phyloP scores from a whole-genome alignment of 2,329 filamentous ascomycete genomes.

The Aureobasidium sp. region DNA sequence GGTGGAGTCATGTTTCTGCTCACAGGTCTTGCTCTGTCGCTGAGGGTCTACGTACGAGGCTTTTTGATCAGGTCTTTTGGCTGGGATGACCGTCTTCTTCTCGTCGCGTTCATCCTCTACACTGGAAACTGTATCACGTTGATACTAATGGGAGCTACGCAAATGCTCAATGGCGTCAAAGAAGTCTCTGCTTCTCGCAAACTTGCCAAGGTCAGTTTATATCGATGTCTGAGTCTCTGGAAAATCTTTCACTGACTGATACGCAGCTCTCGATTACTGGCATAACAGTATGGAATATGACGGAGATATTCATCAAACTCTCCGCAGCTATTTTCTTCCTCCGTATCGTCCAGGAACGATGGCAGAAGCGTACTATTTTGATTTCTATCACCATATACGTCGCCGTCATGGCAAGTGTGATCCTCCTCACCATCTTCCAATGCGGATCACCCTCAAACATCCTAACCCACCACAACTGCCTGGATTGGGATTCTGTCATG shows the following conservation, averaged over 20 bases:
- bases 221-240: neutral
- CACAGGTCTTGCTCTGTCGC: slow-evolving; percentile 12
- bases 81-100: slow-evolving; percentile 17
- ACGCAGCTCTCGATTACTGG: slow-evolving; percentile 7
- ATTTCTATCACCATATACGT: slow-evolving; percentile 21
- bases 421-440: slow-evolving; percentile 23
- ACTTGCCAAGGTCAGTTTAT: neutral
- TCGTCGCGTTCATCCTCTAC: slow-evolving; percentile 15
- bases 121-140: slow-evolving; percentile 13
- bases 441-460: slow-evolving; percentile 18
- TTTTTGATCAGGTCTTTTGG: slow-evolving; percentile 16
- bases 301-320: slow-evolving; percentile 36
- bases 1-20: slow-evolving; percentile 8
- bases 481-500: slow-evolving; percentile 16
- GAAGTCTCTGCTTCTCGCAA: neutral
- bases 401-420: slow-evolving; percentile 15
- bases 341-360: slow-evolving; percentile 33
- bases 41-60: slow-evolving; percentile 17
- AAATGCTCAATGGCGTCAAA: neutral
- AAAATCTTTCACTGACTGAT: neutral
- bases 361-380: slow-evolving; percentile 31
- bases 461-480: slow-evolving; percentile 2
- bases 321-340: slow-evolving; percentile 41
- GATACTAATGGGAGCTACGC: slow-evolving; percentile 15
- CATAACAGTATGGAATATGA: slow-evolving; percentile 2